Evolutionary conservation across 2,329 filamentous ascomycete genomes (phyloP).

Genomic region (Kalmusia sp.): DNA sequence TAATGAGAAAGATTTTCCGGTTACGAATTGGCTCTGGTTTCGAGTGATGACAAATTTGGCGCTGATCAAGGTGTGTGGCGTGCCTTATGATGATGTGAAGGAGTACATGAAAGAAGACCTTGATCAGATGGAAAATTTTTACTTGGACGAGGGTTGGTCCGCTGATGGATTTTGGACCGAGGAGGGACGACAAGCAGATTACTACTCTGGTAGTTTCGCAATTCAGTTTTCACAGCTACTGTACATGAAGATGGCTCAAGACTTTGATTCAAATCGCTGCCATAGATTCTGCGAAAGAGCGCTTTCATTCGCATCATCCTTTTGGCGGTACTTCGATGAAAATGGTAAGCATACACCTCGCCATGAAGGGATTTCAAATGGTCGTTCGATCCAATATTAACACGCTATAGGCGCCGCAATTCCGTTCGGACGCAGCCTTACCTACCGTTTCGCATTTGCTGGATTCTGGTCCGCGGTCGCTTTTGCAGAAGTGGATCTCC

Average conservation of each 20-base stretch:
- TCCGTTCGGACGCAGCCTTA: constrained; percentile 60
- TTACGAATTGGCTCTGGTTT: constrained; percentile 63
- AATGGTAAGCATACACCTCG: constrained; percentile 43
- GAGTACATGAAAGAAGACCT: constrained; percentile 52
- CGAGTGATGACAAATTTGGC: constrained; percentile 59
- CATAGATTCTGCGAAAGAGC: constrained; percentile 50
- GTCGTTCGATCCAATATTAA: too few species aligned
- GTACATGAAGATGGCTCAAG: constrained; percentile 53
- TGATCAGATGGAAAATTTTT: constrained; percentile 54
- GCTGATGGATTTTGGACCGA: constrained; percentile 55
- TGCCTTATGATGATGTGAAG: constrained; percentile 43
- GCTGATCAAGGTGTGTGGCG: constrained; percentile 51
- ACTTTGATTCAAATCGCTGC: constrained; percentile 51
- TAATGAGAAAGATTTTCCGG: constrained; percentile 55
- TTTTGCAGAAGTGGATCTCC: constrained; percentile 51
- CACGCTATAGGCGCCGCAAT: constrained; percentile 54
- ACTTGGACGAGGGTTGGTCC: constrained; percentile 56
- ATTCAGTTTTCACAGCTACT: constrained; percentile 61
- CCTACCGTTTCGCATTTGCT: constrained; percentile 60
- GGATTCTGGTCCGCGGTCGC: constrained; percentile 58
- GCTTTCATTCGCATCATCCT: constrained; percentile 48
- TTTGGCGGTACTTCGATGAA: constrained; percentile 59
- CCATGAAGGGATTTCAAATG: background rate
- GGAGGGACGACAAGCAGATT: constrained; percentile 54
- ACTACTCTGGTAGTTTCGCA: constrained; percentile 63